Evolutionary conservation across 2,329 filamentous ascomycete genomes (phyloP).

Genomic region (Ophiostoma quercus): DNA sequence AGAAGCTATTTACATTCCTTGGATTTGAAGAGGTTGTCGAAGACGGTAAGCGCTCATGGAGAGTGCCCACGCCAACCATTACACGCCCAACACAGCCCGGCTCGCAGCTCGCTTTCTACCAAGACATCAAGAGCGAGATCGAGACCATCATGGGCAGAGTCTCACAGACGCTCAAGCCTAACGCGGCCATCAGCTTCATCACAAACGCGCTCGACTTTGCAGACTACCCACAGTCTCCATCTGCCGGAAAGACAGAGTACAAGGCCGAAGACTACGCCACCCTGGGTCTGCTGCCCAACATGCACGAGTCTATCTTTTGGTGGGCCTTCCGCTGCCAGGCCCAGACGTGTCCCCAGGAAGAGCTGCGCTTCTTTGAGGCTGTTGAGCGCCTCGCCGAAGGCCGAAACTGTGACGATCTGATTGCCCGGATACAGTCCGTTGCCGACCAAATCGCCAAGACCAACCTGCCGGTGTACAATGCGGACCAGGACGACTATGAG

Average conservation of each 20-base stretch:
- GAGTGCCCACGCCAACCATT: slow-evolving; percentile 36
- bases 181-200: slow-evolving; percentile 31
- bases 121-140: slow-evolving; percentile 47
- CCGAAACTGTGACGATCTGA: slow-evolving; percentile 28
- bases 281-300: slow-evolving; percentile 29
- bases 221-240: slow-evolving; percentile 18
- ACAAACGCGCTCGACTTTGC: slow-evolving; percentile 26
- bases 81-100: slow-evolving; percentile 38
- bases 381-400: slow-evolving; percentile 27
- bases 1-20: slow-evolving; percentile 45
- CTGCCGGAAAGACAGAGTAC: slow-evolving; percentile 15
- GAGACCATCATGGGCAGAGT: slow-evolving; percentile 37
- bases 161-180: slow-evolving; percentile 26
- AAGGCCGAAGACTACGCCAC: slow-evolving; percentile 26
- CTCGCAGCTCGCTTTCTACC: slow-evolving; percentile 44
- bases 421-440: slow-evolving; percentile 24
- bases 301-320: slow-evolving; percentile 31
- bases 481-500: slow-evolving; percentile 26
- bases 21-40: slow-evolving; percentile 44
- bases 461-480: background rate
- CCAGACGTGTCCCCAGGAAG: slow-evolving; percentile 27
- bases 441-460: slow-evolving; percentile 4
- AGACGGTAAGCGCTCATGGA: slow-evolving; percentile 36
- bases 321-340: slow-evolving; percentile 31
- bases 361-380: slow-evolving; percentile 25